phyloP scores from a whole-genome alignment of 805 yeast species.

The Cyberlindnera suaveolens region DNA sequence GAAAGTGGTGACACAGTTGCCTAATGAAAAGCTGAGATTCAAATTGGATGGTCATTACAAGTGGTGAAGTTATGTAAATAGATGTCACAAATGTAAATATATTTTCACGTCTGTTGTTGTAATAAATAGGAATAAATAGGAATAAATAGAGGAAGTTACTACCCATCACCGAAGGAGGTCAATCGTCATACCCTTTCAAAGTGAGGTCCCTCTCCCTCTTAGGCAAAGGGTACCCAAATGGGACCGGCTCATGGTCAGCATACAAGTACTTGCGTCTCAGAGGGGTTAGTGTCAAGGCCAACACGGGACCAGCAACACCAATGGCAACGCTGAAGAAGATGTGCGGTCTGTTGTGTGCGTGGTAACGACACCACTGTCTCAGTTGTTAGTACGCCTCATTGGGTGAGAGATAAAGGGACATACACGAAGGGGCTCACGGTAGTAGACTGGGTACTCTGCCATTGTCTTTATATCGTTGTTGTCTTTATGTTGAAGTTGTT shows the following conservation, averaged over 20 bases:
- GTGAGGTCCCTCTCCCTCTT: slow-evolving; percentile 41
- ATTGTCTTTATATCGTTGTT: background rate
- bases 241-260: slow-evolving; percentile 60
- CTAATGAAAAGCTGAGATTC: slow-evolving; percentile 42
- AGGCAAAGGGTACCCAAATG: slow-evolving; percentile 46
- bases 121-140: slow-evolving; percentile 4
- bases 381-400: slow-evolving; percentile 1
- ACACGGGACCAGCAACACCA: slow-evolving; percentile 63
- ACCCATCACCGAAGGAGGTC: slow-evolving; percentile 1
- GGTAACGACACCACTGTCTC: slow-evolving; percentile 61
- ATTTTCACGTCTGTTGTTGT: background rate
- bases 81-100: slow-evolving; percentile 4
- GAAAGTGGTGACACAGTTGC: slow-evolving; percentile 48
- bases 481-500: background rate
- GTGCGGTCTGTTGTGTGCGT: slow-evolving; percentile 73
- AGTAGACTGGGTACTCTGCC: slow-evolving; percentile 42
- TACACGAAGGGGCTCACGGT: slow-evolving; percentile 58
- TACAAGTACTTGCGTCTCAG: slow-evolving; percentile 63
- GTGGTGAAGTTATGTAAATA: slow-evolving; percentile 34
- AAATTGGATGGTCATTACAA: slow-evolving; percentile 45
- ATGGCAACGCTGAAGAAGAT: slow-evolving; percentile 57
- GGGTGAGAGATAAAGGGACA: slow-evolving; percentile 24
- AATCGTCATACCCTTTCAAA: slow-evolving; percentile 53
- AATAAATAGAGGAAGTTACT: slow-evolving; percentile 2
- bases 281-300: slow-evolving; percentile 55